These are phyloP conservation scores for Yamadazyma diospyri DNA, from an alignment of 1,139 yeast genomes.

Conservation along the genomic window DNA sequence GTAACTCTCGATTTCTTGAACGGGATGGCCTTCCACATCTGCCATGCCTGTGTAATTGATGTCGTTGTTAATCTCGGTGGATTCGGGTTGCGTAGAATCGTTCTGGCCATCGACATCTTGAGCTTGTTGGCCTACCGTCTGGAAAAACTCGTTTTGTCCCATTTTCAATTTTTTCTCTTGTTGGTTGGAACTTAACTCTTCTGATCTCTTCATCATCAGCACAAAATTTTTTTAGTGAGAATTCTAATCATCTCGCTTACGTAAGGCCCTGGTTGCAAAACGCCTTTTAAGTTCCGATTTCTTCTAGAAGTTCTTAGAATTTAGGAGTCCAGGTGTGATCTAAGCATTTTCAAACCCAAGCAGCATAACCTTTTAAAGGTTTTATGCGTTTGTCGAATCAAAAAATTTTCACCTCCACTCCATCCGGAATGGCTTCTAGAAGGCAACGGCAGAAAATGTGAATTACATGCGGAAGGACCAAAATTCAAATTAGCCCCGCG, in stretches of 20 bases:
- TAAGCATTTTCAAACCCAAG: neutral
- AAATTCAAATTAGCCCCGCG: too few species aligned
- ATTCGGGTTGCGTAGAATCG: neutral
- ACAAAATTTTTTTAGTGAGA: conserved; percentile 5
- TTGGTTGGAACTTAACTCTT: conserved; percentile 13
- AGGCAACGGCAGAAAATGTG: too few species aligned
- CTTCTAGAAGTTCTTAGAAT: too few species aligned
- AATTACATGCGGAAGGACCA: too few species aligned
- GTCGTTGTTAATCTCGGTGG: conserved; percentile 23
- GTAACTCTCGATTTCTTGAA: conserved; percentile 88
- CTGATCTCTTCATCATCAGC: conserved; percentile 21
- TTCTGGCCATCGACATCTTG: conserved; percentile 10
- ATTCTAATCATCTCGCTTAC: conserved; percentile 1
- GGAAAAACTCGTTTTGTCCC: conserved; percentile 13
- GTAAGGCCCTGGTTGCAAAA: too few species aligned
- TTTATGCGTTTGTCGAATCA: too few species aligned
- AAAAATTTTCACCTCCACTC: too few species aligned
- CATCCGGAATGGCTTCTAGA: too few species aligned
- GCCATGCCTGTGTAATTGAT: conserved; percentile 53
- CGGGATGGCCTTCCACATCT: conserved; percentile 93
- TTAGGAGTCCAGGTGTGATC: too few species aligned
- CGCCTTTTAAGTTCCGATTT: too few species aligned
- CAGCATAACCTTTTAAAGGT: too few species aligned
- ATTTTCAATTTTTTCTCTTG: conserved; percentile 19
- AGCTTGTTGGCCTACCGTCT: conserved; percentile 16